These are phyloP conservation scores for Beverwykella pulmonaria DNA, from an alignment of 495 filamentous ascomycete species.

Conservation along the genomic window DNA sequence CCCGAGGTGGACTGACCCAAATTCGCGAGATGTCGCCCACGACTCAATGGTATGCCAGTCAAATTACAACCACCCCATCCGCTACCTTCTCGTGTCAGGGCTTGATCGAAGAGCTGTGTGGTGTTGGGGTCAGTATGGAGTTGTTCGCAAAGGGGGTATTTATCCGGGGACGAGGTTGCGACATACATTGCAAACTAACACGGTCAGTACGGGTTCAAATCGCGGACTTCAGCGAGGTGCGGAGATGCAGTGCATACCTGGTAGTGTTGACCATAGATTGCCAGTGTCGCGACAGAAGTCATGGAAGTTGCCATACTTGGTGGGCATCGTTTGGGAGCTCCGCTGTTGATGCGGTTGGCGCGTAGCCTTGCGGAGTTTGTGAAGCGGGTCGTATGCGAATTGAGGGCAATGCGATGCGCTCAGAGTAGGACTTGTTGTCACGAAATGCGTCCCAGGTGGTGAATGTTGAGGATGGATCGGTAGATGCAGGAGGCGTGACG, in stretches of 20 bases:
- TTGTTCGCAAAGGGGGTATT: slow-evolving; percentile 17
- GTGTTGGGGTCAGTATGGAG: slow-evolving; percentile 11
- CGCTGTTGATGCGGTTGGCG: slow-evolving; percentile 6
- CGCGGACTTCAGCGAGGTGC: neutral
- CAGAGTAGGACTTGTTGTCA: neutral
- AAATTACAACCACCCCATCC: slow-evolving; percentile 69
- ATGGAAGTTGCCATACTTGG: slow-evolving; percentile 52
- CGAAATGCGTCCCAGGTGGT: neutral
- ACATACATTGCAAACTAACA: slow-evolving; percentile 38
- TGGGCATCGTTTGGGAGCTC: slow-evolving; percentile 22
- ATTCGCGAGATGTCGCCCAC: slow-evolving; percentile 71
- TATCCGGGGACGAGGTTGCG: slow-evolving; percentile 16
- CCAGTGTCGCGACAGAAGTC: slow-evolving; percentile 91
- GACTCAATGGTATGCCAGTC: slow-evolving; percentile 69
- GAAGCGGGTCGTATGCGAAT: slow-evolving; percentile 2
- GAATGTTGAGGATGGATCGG: neutral
- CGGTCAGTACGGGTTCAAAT: slow-evolving; percentile 10
- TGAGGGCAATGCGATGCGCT: neutral
- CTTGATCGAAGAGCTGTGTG: slow-evolving; percentile 59
- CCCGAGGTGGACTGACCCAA: slow-evolving; percentile 65
- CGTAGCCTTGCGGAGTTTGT: neutral
- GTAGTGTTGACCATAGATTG: slow-evolving; percentile 61
- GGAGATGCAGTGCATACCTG: slow-evolving; percentile 64
- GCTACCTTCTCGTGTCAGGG: slow-evolving; percentile 50
- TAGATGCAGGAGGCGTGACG: slow-evolving; percentile 1